phyloP scores from a whole-genome alignment of 306 rosid genomes.

The Cicer yamashitae region DNA sequence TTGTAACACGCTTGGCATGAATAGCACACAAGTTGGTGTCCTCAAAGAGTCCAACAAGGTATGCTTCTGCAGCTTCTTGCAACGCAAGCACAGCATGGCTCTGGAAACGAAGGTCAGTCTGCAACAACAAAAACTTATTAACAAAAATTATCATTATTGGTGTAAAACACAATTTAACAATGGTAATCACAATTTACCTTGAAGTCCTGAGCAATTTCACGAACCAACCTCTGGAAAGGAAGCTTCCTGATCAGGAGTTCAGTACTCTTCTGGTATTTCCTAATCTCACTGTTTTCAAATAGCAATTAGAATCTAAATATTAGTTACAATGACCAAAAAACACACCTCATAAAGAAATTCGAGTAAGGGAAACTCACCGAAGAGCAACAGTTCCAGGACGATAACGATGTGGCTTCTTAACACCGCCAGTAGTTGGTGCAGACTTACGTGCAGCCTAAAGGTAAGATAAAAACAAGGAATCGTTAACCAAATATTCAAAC shows the following conservation, averaged over 20 bases:
- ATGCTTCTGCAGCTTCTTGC: conserved; percentile 97
- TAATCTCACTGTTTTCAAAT: conserved; percentile 67
- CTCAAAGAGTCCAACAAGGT: conserved; percentile 86
- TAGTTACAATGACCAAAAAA: no score
- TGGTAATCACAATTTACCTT: conserved; percentile 49
- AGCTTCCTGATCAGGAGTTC: conserved; percentile 88
- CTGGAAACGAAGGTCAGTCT: conserved; percentile 97
- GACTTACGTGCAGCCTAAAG: conserved; percentile 92
- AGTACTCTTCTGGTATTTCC: conserved; percentile 93
- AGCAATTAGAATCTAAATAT: no score
- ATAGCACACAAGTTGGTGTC: conserved; percentile 92
- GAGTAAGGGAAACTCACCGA: conserved; percentile 52
- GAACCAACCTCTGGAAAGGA: conserved; percentile 94
- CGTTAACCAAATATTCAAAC: neutral
- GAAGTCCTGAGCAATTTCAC: conserved; percentile 95
- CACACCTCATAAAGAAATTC: no score
- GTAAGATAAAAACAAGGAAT: accelerated
- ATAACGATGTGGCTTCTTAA: conserved; percentile 94
- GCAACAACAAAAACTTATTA: conserved; percentile 1
- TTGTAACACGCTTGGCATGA: conserved; percentile 94
- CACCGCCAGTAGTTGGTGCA: conserved; percentile 96
- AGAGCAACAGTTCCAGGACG: conserved; percentile 97
- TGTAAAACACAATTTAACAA: no score
- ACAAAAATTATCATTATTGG: neutral
- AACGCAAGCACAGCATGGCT: conserved; percentile 91